A percentile compares a stretch with the other conserved stretches of the same genome.
These are phyloP conservation scores for Petasospora fabianii DNA, from an alignment of 1,139 yeast genomes.

Conservation along the genomic window DNA sequence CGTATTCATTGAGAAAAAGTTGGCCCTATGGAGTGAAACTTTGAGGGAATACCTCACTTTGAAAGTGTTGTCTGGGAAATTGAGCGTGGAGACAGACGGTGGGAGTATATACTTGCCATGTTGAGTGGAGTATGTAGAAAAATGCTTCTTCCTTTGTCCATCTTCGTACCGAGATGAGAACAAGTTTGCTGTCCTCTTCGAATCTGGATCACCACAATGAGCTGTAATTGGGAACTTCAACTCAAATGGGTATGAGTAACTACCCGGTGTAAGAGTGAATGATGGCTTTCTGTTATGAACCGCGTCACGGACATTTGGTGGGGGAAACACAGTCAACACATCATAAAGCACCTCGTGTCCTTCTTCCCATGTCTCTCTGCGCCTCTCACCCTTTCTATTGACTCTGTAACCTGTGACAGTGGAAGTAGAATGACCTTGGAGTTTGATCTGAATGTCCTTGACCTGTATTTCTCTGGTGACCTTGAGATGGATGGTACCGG, in stretches of 20 bases:
- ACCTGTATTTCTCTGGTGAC: constrained; percentile 39
- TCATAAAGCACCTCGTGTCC: constrained; percentile 55
- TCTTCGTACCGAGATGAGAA: constrained; percentile 10
- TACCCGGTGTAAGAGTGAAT: constrained; percentile 59
- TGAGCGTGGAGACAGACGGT: constrained; percentile 1
- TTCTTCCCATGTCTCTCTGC: constrained; percentile 19
- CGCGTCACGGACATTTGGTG: constrained; percentile 47
- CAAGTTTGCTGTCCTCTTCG: constrained; percentile 12
- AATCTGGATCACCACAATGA: constrained; percentile 41
- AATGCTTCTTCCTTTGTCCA: constrained; percentile 2
- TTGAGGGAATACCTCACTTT: constrained; percentile 9
- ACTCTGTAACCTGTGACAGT: constrained; percentile 1
- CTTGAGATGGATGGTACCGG: constrained; percentile 15
- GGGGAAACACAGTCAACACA: constrained; percentile 57
- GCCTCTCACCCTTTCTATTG: constrained; percentile 9
- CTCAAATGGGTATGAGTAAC: constrained; percentile 53
- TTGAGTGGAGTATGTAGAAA: neutral
- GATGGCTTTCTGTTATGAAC: constrained; percentile 41
- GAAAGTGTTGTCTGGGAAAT: neutral
- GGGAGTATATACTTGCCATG: constrained; percentile 8
- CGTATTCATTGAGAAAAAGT: constrained; percentile 9
- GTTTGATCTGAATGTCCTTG: constrained; percentile 51
- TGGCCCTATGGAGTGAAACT: constrained; percentile 11
- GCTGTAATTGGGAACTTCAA: constrained; percentile 51
- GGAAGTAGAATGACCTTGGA: constrained; percentile 52